Percentiles rank a stretch among this genome's conserved stretches.
Evolutionary conservation across 129 eudicot genomes (phyloP).

Genomic region (Centaurea solstitialis): DNA sequence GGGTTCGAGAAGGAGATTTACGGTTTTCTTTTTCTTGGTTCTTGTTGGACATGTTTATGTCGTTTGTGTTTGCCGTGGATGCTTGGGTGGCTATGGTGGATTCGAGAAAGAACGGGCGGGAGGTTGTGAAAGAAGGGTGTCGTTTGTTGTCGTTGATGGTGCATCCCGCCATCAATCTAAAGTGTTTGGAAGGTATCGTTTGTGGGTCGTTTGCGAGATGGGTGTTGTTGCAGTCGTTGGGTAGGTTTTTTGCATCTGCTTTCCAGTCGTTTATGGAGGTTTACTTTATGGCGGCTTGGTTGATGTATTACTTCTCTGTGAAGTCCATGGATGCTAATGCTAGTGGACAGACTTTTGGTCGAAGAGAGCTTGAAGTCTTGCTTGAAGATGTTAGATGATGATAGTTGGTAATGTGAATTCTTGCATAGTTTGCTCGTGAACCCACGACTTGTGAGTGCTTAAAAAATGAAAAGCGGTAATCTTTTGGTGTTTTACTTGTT

Average conservation of each 20-base stretch:
- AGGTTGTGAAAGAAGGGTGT: conserved; percentile 78
- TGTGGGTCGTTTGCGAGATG: conserved; percentile 65
- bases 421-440: conserved; percentile 13
- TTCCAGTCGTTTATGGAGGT: conserved; percentile 78
- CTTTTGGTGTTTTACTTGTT: conserved; percentile 35
- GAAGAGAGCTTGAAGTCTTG: conserved; percentile 61
- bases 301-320: conserved; percentile 70
- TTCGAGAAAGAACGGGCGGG: conserved; percentile 65
- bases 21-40: conserved; percentile 63
- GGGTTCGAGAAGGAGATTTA: conserved; percentile 67
- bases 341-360: conserved; percentile 56
- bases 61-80: conserved; percentile 63
- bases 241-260: conserved; percentile 48
- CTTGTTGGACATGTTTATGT: conserved; percentile 53
- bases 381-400: conserved; percentile 48
- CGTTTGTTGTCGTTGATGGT: conserved; percentile 56
- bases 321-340: conserved; percentile 63
- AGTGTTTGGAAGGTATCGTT: conserved; percentile 56
- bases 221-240: conserved; percentile 42
- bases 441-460: conserved; percentile 16
- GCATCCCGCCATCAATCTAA: conserved; percentile 57
- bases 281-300: conserved; percentile 84
- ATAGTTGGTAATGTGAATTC: conserved; percentile 19
- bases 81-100: conserved; percentile 88
- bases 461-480: conserved; percentile 26